phyloP scores from a whole-genome alignment of 768 basidiomycete genomes.

The Hirschioporus abietinus region DNA sequence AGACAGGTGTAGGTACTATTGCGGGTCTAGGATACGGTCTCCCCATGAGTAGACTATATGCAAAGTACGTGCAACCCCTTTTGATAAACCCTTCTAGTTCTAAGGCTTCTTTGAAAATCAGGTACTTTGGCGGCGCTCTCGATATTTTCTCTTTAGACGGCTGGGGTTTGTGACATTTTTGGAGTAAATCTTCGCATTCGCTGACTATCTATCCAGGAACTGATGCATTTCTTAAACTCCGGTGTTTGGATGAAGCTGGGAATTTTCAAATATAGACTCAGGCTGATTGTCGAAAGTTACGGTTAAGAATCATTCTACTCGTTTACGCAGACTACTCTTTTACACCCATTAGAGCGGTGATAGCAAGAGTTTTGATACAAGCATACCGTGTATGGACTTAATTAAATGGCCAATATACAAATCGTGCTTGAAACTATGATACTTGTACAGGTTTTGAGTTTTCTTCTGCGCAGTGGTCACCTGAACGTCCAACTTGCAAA shows the following conservation, averaged over 20 bases:
- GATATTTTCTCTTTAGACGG: constrained; percentile 79
- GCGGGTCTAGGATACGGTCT: constrained; percentile 86
- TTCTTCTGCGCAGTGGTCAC: no score
- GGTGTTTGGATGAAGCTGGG: constrained; percentile 47
- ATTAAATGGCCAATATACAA: no score
- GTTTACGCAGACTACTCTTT: no score
- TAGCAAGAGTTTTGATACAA: no score
- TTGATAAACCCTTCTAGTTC: neutral
- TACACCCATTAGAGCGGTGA: no score
- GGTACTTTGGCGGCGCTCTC: constrained; percentile 83
- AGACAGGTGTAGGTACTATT: constrained; percentile 82
- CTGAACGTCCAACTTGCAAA: no score
- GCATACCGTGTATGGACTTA: no score
- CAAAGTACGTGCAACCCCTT: constrained; percentile 36
- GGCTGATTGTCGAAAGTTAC: neutral
- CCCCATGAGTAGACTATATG: constrained; percentile 74
- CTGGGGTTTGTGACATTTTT: constrained; percentile 51
- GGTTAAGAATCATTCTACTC: no score
- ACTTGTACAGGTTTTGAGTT: no score
- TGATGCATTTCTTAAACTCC: constrained; percentile 50
- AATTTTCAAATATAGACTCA: constrained; percentile 40
- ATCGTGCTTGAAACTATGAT: no score
- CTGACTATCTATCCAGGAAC: constrained; percentile 29
- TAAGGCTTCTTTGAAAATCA: constrained; percentile 21
- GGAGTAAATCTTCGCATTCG: neutral